Conservation (phyloP, 2,329 filamentous ascomycete species). For the Neophaeococcomyces mojaviensis region DNA sequence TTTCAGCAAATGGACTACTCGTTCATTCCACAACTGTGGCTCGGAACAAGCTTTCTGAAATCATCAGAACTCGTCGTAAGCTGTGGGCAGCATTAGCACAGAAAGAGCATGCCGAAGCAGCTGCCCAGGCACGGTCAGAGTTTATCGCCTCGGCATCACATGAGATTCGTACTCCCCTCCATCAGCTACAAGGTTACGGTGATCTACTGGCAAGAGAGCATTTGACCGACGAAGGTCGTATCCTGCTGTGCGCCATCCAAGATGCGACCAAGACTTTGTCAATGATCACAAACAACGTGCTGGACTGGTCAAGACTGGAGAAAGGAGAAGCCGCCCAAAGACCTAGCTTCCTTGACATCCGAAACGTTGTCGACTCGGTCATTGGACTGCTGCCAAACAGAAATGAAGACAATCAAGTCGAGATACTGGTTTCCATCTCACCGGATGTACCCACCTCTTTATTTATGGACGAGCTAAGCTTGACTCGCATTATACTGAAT, state of each 20-base stretch:
- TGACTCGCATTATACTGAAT: slow-evolving; percentile 32
- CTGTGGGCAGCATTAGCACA: slow-evolving; percentile 30
- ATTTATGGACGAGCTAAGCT: slow-evolving; percentile 30
- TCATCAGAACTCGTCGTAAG: slow-evolving; percentile 27
- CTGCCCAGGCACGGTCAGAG: slow-evolving; percentile 27
- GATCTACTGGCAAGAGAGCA: slow-evolving; percentile 28
- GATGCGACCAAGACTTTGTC: slow-evolving; percentile 30
- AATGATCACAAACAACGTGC: slow-evolving; percentile 31
- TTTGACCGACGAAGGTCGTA: slow-evolving; percentile 27
- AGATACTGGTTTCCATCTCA: slow-evolving; percentile 27
- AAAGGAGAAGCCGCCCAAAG: slow-evolving; percentile 27
- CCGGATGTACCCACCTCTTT: slow-evolving; percentile 27
- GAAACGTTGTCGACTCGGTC: slow-evolving; percentile 29
- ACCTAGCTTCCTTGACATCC: slow-evolving; percentile 27
- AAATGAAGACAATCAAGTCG: slow-evolving; percentile 27
- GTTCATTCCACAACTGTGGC: slow-evolving; percentile 30
- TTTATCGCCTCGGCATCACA: slow-evolving; percentile 32
- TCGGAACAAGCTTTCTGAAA: slow-evolving; percentile 30
- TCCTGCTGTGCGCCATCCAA: slow-evolving; percentile 28
- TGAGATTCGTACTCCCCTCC: slow-evolving; percentile 31
- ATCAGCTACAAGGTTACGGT: slow-evolving; percentile 31
- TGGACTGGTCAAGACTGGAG: slow-evolving; percentile 33
- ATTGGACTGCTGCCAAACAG: slow-evolving; percentile 28
- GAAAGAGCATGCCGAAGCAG: slow-evolving; percentile 29
- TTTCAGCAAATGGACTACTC: slow-evolving; percentile 29